Percentiles rank a stretch among this genome's conserved stretches.
Conservation (phyloP, 352 stramenopile species). For the Globisporangium takayamanum region DNA sequence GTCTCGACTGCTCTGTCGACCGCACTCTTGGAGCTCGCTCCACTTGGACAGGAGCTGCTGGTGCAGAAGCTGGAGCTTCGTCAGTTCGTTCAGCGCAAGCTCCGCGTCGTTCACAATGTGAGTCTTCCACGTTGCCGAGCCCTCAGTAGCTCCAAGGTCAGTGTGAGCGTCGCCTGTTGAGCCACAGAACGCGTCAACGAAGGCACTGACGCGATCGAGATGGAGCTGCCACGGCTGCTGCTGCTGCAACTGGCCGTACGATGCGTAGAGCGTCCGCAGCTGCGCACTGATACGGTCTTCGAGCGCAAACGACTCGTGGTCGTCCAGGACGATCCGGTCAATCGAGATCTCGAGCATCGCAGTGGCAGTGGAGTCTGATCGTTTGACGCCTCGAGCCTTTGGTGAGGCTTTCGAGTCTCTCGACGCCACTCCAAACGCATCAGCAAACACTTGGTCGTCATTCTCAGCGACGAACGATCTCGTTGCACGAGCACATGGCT, state of each 20-base stretch:
- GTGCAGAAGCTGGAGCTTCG: slow-evolving; percentile 44
- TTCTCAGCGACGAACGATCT: neutral
- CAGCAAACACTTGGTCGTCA: neutral
- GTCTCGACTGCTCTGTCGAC: slow-evolving; percentile 7
- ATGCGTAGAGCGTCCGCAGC: slow-evolving; percentile 44
- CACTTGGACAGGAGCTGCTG: slow-evolving; percentile 44
- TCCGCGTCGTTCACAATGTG: slow-evolving; percentile 30
- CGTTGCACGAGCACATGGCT: neutral
- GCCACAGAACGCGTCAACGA: slow-evolving; percentile 20
- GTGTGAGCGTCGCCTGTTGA: neutral
- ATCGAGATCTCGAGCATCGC: slow-evolving; percentile 47
- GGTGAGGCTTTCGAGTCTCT: neutral
- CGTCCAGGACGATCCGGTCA: slow-evolving; percentile 60
- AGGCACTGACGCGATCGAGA: slow-evolving; percentile 39
- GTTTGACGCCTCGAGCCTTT: neutral
- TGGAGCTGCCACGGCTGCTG: slow-evolving; percentile 40
- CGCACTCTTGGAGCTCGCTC: slow-evolving; percentile 44
- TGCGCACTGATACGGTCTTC: slow-evolving; percentile 60
- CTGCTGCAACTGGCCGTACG: slow-evolving; percentile 49
- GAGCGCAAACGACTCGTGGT: slow-evolving; percentile 62
- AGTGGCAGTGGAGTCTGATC: neutral
- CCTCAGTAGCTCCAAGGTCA: neutral
- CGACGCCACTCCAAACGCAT: neutral
- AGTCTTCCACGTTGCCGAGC: slow-evolving; percentile 4
- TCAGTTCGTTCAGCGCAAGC: slow-evolving; percentile 30